phyloP scores from a whole-genome alignment of 345 rosid species.

The Ailanthus altissimus region DNA sequence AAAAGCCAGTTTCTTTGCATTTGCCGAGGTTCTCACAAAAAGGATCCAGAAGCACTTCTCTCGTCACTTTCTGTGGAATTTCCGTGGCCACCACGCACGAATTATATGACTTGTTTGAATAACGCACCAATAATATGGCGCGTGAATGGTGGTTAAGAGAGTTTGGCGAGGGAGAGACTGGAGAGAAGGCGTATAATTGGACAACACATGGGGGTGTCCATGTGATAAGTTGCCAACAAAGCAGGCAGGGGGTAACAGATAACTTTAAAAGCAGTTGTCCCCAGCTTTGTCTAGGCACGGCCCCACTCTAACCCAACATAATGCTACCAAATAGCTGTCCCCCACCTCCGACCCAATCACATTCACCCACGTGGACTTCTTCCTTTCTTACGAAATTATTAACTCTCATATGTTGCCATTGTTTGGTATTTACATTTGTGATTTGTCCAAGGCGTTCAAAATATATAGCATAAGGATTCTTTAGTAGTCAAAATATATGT shows the following conservation, averaged over 20 bases:
- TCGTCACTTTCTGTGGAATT: background rate
- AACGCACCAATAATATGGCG: too few relatives aligned
- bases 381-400: too few relatives aligned
- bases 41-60: background rate
- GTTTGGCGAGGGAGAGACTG: background rate
- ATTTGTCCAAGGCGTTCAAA: too few relatives aligned
- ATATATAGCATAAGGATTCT: too few relatives aligned
- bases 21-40: constrained; percentile 24
- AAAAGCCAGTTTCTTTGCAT: background rate
- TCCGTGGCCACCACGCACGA: background rate
- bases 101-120: background rate
- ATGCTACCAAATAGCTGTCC: constrained; percentile 18
- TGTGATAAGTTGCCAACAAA: constrained; percentile 55
- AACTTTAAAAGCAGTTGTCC: constrained; percentile 43
- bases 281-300: constrained; percentile 26
- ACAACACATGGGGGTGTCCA: constrained; percentile 52
- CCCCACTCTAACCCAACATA: constrained; percentile 18
- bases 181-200: background rate
- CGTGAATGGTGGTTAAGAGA: background rate
- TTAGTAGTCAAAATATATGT: too few relatives aligned
- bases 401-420: too few relatives aligned
- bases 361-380: constrained; percentile 14
- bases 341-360: background rate
- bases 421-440: too few relatives aligned
- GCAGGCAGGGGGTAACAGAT: constrained; percentile 36